Evolutionary conservation across 1,284 basidiomycete species (phyloP).

Genomic region (Sanghuangporus baumii): DNA sequence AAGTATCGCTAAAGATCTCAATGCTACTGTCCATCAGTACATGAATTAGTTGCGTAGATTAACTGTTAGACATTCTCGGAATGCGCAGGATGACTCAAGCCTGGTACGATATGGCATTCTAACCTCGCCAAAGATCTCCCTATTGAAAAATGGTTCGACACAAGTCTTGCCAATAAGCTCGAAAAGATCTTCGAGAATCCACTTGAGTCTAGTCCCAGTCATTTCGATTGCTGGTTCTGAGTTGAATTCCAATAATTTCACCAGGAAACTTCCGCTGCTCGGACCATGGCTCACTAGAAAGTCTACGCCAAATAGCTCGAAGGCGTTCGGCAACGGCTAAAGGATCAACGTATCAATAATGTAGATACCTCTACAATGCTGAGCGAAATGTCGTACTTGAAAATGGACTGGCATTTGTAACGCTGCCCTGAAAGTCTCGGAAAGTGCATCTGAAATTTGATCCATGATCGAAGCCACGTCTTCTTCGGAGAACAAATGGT

Average conservation of each 20-base stretch:
- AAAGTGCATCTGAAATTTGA: constrained; percentile 64
- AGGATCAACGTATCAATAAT: not conserved
- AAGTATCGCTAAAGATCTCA: not conserved
- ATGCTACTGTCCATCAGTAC: not conserved
- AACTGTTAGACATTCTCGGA: constrained; percentile 10
- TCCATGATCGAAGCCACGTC: constrained; percentile 56
- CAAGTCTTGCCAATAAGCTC: constrained; percentile 62
- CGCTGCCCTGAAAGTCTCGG: constrained; percentile 83
- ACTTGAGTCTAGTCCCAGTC: constrained; percentile 78
- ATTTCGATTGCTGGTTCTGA: constrained; percentile 96
- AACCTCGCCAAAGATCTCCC: not conserved
- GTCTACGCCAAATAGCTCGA: constrained; percentile 93
- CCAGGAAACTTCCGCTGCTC: constrained; percentile 39
- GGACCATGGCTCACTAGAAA: constrained; percentile 67
- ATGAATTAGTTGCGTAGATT: not conserved
- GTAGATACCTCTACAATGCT: constrained; percentile 1
- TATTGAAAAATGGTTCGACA: constrained; percentile 59
- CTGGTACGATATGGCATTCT: not conserved
- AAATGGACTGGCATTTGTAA: constrained; percentile 83
- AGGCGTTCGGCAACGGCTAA: constrained; percentile 85
- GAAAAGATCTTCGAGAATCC: constrained; percentile 81
- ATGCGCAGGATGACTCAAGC: not conserved
- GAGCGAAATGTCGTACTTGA: constrained; percentile 47
- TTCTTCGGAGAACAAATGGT: constrained; percentile 31
- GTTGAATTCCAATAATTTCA: constrained; percentile 88